Conservation (phyloP, 2,329 filamentous ascomycete genomes). For the Fusarium temperatum region DNA sequence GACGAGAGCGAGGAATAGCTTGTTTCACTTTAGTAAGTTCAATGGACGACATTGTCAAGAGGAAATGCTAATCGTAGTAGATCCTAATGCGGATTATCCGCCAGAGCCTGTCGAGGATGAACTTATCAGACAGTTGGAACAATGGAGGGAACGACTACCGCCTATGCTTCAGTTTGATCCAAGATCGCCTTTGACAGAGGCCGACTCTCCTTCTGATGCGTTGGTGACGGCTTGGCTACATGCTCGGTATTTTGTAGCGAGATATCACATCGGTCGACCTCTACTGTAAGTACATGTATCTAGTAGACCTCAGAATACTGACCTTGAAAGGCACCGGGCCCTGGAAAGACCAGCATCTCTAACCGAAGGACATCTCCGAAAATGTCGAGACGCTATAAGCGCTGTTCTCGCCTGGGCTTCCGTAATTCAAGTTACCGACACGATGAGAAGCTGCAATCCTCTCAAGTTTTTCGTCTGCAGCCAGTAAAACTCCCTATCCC, state of each 20-base stretch:
- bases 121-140: constrained; percentile 24
- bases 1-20: constrained; percentile 19
- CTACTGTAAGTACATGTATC: neutral
- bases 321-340: constrained; percentile 1
- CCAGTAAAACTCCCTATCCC: neutral
- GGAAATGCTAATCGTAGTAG: no score
- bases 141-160: constrained; percentile 9
- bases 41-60: no score
- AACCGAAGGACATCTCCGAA: constrained; percentile 21
- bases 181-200: neutral
- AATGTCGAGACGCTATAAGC: constrained; percentile 20
- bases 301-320: neutral
- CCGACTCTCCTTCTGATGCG: constrained; percentile 16
- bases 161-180: constrained; percentile 30
- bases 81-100: constrained; percentile 19
- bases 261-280: constrained; percentile 29
- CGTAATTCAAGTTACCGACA: constrained; percentile 11
- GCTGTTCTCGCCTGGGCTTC: constrained; percentile 17
- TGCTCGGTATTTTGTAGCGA: constrained; percentile 24
- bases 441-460: constrained; percentile 29
- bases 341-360: constrained; percentile 15
- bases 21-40: constrained; percentile 29
- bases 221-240: constrained; percentile 23
- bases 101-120: constrained; percentile 29
- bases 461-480: constrained; percentile 28